Evolutionary conservation across 176 grass and related monocot species (phyloP), one percentile per base, ranked within the genome.

Genomic region (Rhynchospora pubera): DNA sequence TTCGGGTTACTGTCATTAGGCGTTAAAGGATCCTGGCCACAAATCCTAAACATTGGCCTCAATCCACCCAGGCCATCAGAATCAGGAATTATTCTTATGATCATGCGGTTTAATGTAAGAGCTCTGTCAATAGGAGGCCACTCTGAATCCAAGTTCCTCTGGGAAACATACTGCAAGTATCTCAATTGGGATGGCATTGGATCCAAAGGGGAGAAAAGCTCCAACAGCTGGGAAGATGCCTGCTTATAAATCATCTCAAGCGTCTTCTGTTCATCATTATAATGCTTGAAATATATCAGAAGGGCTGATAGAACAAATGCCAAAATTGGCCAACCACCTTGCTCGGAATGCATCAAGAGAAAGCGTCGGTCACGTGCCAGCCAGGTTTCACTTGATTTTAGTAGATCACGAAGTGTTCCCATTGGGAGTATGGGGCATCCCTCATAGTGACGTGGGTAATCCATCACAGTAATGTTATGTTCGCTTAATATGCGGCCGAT

Each of bases 221-320:
- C 84, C 85, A 97, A 70, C 55, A 94, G 79, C 87, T 94, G 86
- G 57, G 48, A 42, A 44, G 95, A 71, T 0, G 92, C 89, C 88
- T 97, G 95, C 53, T 88, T 94, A 84, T 97, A 97, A 65, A 97
- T 18, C 95, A 97, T 97, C 30, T 94, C 95, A 65, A 97, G 82
- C 21, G 87, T 94, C 89, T 90, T 97, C 73, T 89, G 86, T 83
- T 97, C 95, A 67, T 90, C 92, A 1, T 85, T 89, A 83, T 94
- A 92, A 79, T 91, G 87, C 48, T 88, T 93, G 57, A 88, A 89
- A 78, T 97, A 97, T 68, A 97, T 84, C 66, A 97, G 66, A 78
- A 94, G 90, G 68, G 88, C 90, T 28, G 92, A 70, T 88, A 97
- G 83, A 92, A 97, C 92, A 87, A 97, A 97, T 83, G 90, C 92